These are phyloP conservation scores for Chondrostereum purpureum DNA, from an alignment of 1,284 basidiomycete genomes.

Conservation along the genomic window DNA sequence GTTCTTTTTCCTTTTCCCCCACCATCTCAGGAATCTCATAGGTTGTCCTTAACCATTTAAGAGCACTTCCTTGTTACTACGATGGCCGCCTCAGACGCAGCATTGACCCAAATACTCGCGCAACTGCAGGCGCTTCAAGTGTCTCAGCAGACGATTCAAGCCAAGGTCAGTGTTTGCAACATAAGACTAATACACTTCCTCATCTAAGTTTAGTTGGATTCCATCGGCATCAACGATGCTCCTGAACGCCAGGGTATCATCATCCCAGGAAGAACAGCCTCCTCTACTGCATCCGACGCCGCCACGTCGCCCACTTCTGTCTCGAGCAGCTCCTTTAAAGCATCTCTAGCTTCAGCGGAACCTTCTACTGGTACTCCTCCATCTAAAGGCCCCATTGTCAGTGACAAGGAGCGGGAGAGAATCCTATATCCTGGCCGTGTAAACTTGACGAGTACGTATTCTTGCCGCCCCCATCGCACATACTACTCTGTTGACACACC, in stretches of 20 bases:
- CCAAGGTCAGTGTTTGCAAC: slow-evolving; percentile 45
- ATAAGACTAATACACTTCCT: background rate
- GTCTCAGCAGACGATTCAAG: slow-evolving; percentile 67
- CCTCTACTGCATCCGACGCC: background rate
- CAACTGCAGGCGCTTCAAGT: slow-evolving; percentile 65
- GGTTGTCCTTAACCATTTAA: too few species aligned
- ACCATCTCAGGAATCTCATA: too few species aligned
- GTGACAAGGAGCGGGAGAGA: slow-evolving; percentile 67
- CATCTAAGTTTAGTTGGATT: slow-evolving; percentile 24
- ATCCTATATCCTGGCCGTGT: slow-evolving; percentile 72
- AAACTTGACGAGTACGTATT: slow-evolving; percentile 72
- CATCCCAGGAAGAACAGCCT: background rate
- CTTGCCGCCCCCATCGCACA: slow-evolving; percentile 32
- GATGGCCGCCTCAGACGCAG: slow-evolving; percentile 51
- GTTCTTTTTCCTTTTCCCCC: too few species aligned
- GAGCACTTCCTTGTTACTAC: too few species aligned
- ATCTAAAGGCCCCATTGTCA: slow-evolving; percentile 15
- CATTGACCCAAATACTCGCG: slow-evolving; percentile 65
- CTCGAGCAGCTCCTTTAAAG: slow-evolving; percentile 7
- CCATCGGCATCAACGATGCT: slow-evolving; percentile 13
- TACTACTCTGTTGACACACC: background rate
- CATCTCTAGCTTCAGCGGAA: slow-evolving; percentile 12
- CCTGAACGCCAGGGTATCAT: slow-evolving; percentile 2
- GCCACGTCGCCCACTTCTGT: background rate
- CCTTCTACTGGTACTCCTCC: background rate